phyloP scores from a whole-genome alignment of 495 filamentous ascomycete genomes.

The Aspergillus taichungensis region DNA sequence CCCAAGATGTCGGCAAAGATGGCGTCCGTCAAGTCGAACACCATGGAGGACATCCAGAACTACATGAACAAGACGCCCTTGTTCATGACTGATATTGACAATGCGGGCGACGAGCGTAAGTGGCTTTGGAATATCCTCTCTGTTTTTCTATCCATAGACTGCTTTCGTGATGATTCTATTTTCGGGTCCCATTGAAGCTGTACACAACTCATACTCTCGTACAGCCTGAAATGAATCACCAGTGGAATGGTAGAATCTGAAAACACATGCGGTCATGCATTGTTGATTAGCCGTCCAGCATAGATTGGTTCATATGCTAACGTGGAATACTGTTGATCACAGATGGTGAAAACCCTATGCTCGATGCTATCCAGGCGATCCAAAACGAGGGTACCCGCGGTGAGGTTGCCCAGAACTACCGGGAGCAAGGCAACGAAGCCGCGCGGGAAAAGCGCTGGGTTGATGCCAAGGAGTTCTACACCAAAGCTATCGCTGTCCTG shows the following conservation, averaged over 20 bases:
- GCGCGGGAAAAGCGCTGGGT: conserved; percentile 64
- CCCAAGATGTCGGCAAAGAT: conserved; percentile 48
- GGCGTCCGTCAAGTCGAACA: conserved; percentile 50
- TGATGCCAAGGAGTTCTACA: conserved; percentile 88
- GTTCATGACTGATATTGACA: conserved; percentile 90
- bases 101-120: conserved; percentile 49
- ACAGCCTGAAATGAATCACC: too few species aligned
- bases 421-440: conserved; percentile 83
- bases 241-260: too few species aligned
- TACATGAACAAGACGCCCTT: conserved; percentile 77
- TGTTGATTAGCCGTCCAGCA: neutral
- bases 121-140: conserved; percentile 2
- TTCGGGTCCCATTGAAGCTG: too few species aligned
- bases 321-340: neutral
- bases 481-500: conserved; percentile 66
- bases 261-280: too few species aligned
- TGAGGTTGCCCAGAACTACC: conserved; percentile 71
- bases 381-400: conserved; percentile 84
- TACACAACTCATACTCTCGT: too few species aligned
- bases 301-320: neutral
- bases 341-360: conserved; percentile 59
- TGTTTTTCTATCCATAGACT: neutral
- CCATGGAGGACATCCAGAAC: conserved; percentile 59
- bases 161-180: too few species aligned
- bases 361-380: conserved; percentile 81